Base-by-base conservation (phyloP, 2,329 filamentous ascomycete species). In the Achaetomium macrosporum region DNA sequence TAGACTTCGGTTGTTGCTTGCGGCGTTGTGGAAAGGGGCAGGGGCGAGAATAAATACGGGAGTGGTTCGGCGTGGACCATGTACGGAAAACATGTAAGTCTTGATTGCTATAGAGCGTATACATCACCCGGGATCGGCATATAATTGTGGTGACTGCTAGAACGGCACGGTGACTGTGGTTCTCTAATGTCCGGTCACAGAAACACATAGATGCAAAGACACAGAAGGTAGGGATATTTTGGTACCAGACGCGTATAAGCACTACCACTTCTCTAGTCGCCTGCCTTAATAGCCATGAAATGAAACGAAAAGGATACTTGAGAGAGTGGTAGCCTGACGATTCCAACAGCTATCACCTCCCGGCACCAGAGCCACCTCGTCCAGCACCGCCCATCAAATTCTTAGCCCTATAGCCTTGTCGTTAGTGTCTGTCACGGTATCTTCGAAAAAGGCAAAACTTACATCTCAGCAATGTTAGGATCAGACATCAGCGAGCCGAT, bases 381-480 rank as follows among this genome's bases (percentile, higher is more conserved):
- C 57, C 55, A 40, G 52, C 59, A 39, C 57, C 64, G 20, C 65
- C 64, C 65, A 67, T 66, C 57, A 67, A 44, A 11, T 60, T 61
- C 41, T 60, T 61, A 17, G 65, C 65, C 63, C 64, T 65, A n/a
- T 20, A 2, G 39, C 10, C 15, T 46, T 44, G 55, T 59, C 17
- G 47, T 48, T 13, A 35, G 17, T 33, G 3, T 13, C 15, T 37
- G 4, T 8, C n/a, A n/a, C 11, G 35, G 6, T 7, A n/a, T 35
- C 13, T 15, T 7, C 11, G 5, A 17, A 17, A 44, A 9, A 37
- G 11, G 15, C 2, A 9, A 33, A 53, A 82, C 88, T 88, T 73
- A 95, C 91, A 97, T 90, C 54, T 96, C 90, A 42, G 90, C 89
- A 70, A 99, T 86, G 68, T 74, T 87, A 44, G 93, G 93, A 68